These are phyloP conservation scores for Eucalyptus lansdowneana DNA, from an alignment of 345 rosid species.

Conservation along the genomic window DNA sequence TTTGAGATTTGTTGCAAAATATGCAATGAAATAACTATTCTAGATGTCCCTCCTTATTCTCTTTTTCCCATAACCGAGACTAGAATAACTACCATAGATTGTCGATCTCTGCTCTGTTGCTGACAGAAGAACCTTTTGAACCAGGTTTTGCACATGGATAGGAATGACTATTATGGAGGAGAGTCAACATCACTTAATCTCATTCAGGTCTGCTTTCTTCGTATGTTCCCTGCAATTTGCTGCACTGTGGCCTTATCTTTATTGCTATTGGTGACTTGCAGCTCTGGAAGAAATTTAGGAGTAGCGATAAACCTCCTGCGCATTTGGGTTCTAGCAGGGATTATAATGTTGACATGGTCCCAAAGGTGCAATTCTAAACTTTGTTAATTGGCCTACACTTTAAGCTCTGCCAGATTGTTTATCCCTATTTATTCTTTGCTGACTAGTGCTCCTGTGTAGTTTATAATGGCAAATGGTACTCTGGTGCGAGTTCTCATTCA, in stretches of 20 bases:
- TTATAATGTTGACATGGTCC: slow-evolving; percentile 97
- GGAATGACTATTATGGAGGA: slow-evolving; percentile 96
- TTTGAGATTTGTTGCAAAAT: background rate
- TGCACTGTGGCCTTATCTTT: background rate
- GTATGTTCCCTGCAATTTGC: background rate
- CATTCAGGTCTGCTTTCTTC: slow-evolving; percentile 47
- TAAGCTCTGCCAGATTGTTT: background rate
- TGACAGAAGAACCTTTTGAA: background rate
- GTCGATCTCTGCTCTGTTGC: background rate
- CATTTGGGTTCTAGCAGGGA: slow-evolving; percentile 92
- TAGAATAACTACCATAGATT: background rate
- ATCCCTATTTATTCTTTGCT: background rate
- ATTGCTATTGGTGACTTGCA: slow-evolving; percentile 8
- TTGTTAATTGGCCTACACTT: background rate
- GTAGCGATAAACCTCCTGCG: slow-evolving; percentile 81
- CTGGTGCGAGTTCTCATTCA: slow-evolving; percentile 98
- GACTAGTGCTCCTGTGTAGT: slow-evolving; percentile 21
- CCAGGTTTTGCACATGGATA: slow-evolving; percentile 98
- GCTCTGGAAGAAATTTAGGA: slow-evolving; percentile 96
- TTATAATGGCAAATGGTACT: slow-evolving; percentile 97
- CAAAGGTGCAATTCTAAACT: slow-evolving; percentile 49
- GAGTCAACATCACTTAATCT: slow-evolving; percentile 98
- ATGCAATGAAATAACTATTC: background rate
- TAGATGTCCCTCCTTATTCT: background rate
- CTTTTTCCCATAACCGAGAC: background rate